These are phyloP conservation scores for Eucalyptus tenuipes DNA, from an alignment of 345 rosid genomes.

Conservation along the genomic window DNA sequence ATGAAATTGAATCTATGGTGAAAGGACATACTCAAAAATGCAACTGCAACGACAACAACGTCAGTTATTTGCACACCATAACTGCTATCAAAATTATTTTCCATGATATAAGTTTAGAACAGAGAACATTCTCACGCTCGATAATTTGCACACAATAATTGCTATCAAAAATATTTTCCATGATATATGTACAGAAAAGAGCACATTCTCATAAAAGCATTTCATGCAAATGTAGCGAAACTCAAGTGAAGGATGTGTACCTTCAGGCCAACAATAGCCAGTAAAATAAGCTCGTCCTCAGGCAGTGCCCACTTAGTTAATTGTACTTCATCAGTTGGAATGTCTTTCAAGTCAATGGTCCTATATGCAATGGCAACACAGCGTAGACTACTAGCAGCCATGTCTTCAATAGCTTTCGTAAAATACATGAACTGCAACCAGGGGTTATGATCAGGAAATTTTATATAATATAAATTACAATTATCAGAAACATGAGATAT, in stretches of 20 bases:
- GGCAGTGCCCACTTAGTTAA: background rate
- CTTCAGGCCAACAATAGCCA: slow-evolving; percentile 24
- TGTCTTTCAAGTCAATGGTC: background rate
- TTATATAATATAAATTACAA: background rate
- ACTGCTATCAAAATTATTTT: background rate
- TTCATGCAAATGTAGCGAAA: background rate
- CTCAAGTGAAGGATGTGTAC: background rate
- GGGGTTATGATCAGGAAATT: background rate
- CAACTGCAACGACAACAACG: background rate
- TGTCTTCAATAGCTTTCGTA: slow-evolving; percentile 8
- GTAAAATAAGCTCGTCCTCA: slow-evolving; percentile 7
- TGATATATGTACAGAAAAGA: background rate
- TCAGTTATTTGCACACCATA: background rate
- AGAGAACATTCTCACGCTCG: background rate
- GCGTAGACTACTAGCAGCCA: slow-evolving; percentile 33
- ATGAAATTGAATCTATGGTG: background rate
- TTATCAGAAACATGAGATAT: background rate
- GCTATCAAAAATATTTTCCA: background rate
- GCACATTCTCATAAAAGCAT: background rate
- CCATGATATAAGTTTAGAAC: background rate
- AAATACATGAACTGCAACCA: background rate
- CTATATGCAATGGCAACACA: slow-evolving; percentile 40
- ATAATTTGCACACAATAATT: background rate
- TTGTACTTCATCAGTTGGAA: background rate
- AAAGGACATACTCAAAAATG: background rate